Evolutionary conservation across 2,329 filamentous ascomycete species (phyloP).

Genomic region (Cladorrhinum sp.): DNA sequence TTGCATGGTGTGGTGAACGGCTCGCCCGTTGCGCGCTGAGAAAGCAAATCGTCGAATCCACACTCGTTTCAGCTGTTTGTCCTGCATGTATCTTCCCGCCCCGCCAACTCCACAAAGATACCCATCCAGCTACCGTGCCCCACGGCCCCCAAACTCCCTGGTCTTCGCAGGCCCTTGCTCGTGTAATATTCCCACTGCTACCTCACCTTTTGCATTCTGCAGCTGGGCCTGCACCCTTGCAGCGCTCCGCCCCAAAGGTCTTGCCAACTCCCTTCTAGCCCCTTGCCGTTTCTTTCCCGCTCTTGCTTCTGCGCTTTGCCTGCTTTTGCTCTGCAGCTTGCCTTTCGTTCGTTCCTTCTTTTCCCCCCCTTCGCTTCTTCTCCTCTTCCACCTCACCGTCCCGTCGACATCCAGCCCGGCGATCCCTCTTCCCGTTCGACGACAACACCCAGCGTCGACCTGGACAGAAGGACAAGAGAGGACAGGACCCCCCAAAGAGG

Average conservation of each 20-base stretch:
- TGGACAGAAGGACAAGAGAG: conserved; percentile 19
- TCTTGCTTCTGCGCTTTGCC: conserved; percentile 11
- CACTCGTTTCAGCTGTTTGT: conserved; percentile 9
- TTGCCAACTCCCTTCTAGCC: conserved; percentile 24
- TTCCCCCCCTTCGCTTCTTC: conserved; percentile 25
- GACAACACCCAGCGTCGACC: conserved; percentile 14
- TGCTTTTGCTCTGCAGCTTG: conserved; percentile 21
- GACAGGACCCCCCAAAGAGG: no score
- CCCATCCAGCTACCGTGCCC: conserved; percentile 4
- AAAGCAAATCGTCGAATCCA: background rate
- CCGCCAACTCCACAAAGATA: background rate
- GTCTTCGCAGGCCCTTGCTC: conserved; percentile 17
- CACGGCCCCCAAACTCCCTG: conserved; percentile 12
- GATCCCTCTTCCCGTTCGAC: conserved; percentile 17
- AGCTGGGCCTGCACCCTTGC: conserved; percentile 25
- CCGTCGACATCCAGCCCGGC: conserved; percentile 20
- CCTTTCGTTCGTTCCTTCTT: conserved; percentile 22
- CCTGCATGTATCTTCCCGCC: conserved; percentile 8
- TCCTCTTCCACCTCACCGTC: conserved; percentile 26
- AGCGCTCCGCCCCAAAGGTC: conserved; percentile 27
- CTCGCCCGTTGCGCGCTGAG: background rate
- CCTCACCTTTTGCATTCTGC: conserved; percentile 14
- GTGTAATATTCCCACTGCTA: conserved; percentile 26
- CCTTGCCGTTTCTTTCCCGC: conserved; percentile 22
- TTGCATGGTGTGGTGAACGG: background rate